A percentile compares a stretch with the other conserved stretches of the same genome.
These are phyloP conservation scores for Cnidoscolus chayamansa DNA, from an alignment of 441 rosid genomes.

Conservation along the genomic window DNA sequence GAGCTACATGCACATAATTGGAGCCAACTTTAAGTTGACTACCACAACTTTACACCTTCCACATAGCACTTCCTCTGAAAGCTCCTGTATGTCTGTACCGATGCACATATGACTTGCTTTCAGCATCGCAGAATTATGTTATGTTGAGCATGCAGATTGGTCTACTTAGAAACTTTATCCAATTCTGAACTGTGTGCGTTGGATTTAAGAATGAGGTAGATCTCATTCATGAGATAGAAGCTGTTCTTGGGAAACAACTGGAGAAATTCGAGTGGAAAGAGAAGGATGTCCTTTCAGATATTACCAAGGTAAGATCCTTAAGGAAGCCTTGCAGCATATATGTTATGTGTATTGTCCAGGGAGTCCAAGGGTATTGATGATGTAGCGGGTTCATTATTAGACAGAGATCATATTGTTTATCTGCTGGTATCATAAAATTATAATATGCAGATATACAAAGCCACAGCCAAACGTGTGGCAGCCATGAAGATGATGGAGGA, in stretches of 20 bases:
- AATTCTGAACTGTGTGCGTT: conserved; percentile 10
- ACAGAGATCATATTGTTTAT: no score
- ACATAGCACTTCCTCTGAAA: not conserved
- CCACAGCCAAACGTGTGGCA: conserved; percentile 75
- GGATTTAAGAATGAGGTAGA: conserved; percentile 51
- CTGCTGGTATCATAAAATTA: no score
- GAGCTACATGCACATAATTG: not conserved
- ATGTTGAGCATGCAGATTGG: not conserved
- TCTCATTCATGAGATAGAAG: conserved; percentile 55
- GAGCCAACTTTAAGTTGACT: not conserved
- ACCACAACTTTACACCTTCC: not conserved
- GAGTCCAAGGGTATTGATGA: no score
- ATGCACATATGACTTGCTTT: not conserved
- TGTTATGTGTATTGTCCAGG: no score
- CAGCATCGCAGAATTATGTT: not conserved
- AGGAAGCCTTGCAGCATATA: no score
- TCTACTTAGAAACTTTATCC: not conserved
- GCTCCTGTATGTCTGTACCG: not conserved
- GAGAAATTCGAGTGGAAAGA: conserved; percentile 64
- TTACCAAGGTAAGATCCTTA: conserved; percentile 50
- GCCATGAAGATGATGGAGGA: conserved; percentile 83
- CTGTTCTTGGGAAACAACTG: conserved; percentile 58
- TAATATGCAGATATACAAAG: conserved; percentile 48
- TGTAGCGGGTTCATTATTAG: no score
- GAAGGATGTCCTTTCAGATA: conserved; percentile 67